These are phyloP conservation scores for Diaporthe longicolla DNA, from an alignment of 2,329 filamentous ascomycete genomes.

Conservation along the genomic window DNA sequence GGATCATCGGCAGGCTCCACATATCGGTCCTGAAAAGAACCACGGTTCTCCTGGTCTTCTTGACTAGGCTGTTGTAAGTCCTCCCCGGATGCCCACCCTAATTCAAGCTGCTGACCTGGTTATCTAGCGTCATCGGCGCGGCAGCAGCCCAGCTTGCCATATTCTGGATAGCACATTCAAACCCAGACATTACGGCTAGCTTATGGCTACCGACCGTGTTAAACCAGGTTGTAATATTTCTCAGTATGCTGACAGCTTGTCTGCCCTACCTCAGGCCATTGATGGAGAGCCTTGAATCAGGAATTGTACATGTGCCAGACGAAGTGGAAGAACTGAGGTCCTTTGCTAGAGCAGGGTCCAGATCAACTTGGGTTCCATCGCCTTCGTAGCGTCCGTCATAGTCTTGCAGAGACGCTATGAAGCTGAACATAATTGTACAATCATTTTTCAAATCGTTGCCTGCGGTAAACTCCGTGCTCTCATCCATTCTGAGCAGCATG, in stretches of 20 bases:
- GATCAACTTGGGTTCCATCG: background rate
- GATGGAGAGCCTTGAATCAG: conserved; percentile 32
- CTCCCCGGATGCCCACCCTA: accelerated
- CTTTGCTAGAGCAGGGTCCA: background rate
- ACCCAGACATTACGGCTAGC: background rate
- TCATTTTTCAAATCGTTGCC: background rate
- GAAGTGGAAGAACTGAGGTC: conserved; percentile 17
- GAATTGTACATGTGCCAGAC: conserved; percentile 3
- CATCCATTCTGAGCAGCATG: background rate
- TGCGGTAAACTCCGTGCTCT: background rate
- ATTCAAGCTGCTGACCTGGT: background rate
- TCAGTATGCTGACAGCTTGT: conserved; percentile 25
- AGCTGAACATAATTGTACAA: no score
- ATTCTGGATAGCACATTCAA: background rate
- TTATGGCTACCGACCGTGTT: conserved; percentile 23
- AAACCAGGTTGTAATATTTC: conserved; percentile 8
- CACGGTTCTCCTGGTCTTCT: conserved; percentile 1
- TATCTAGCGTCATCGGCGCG: conserved; percentile 15
- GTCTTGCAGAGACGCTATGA: background rate
- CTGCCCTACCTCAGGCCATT: conserved; percentile 19
- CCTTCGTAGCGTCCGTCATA: background rate
- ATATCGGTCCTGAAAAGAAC: conserved; percentile 13
- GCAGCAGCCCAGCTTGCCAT: conserved; percentile 24
- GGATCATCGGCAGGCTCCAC: conserved; percentile 25
- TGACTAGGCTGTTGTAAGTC: conserved; percentile 16